phyloP scores from a whole-genome alignment of 106 monocot species.

The Dactylorhiza incarnata region DNA sequence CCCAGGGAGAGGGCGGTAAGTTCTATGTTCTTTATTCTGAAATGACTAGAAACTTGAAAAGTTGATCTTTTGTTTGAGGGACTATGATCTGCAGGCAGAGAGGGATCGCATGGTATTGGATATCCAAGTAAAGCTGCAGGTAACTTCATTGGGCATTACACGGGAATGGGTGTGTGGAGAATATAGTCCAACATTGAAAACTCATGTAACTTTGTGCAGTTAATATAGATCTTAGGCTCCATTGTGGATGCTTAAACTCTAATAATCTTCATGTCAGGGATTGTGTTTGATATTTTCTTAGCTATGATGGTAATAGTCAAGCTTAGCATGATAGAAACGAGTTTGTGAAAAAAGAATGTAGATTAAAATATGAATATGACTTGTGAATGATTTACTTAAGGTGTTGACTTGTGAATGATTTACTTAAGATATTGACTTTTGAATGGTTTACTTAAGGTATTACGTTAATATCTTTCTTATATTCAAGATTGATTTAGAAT shows the following conservation, averaged over 20 bases:
- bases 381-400: background rate
- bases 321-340: background rate
- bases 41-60: background rate
- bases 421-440: background rate
- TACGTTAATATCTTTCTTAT: background rate
- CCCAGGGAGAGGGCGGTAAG: constrained; percentile 88
- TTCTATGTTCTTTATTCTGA: background rate
- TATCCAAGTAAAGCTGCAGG: constrained; percentile 99
- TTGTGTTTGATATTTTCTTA: too few relatives aligned
- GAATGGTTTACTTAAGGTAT: background rate
- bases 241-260: too few relatives aligned
- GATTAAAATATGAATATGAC: background rate
- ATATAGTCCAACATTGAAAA: too few relatives aligned
- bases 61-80: background rate
- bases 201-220: too few relatives aligned
- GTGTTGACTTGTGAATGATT: background rate
- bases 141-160: constrained; percentile 13
- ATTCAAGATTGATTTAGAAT: background rate
- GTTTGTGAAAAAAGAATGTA: background rate
- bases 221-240: too few relatives aligned
- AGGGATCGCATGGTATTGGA: constrained; percentile 98
- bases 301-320: background rate
- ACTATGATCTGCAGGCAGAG: constrained; percentile 60
- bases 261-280: too few relatives aligned
- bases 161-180: too few relatives aligned